Evolutionary conservation across 345 rosid genomes (phyloP).

Genomic region (Gossypium herbaceum): DNA sequence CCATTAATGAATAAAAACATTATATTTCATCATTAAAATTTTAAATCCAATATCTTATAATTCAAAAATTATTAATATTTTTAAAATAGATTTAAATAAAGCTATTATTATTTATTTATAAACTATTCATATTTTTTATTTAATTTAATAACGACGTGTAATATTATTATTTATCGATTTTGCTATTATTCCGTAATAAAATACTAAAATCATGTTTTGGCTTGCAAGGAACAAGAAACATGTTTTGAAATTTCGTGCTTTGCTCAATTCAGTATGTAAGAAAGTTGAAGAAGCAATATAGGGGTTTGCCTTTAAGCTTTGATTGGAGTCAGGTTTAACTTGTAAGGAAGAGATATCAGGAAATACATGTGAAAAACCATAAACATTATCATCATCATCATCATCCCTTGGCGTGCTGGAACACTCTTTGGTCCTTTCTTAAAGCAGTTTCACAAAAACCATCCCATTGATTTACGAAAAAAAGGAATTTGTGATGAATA

Average conservation of each 20-base stretch:
- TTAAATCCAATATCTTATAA: no score
- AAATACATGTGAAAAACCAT: neutral
- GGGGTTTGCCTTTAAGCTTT: neutral
- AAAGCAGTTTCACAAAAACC: neutral
- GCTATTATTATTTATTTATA: no score
- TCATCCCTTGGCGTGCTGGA: slow-evolving; percentile 6
- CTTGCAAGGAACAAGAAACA: neutral
- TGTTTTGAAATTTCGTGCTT: neutral
- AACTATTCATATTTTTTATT: no score
- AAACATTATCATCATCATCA: no score
- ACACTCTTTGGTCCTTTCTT: neutral
- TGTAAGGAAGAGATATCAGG: slow-evolving; percentile 4
- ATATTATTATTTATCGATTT: no score
- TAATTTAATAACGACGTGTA: no score
- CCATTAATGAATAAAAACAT: no score
- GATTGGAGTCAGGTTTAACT: neutral
- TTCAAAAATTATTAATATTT: no score
- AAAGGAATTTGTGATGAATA: neutral
- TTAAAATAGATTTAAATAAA: no score
- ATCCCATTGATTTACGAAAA: no score
- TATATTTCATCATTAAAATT: no score
- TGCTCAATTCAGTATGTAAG: neutral
- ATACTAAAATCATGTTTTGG: neutral
- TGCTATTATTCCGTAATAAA: no score
- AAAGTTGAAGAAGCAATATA: neutral